These are phyloP conservation scores for Pleomassaria siparia DNA, from an alignment of 2,329 filamentous ascomycete species.

Conservation along the genomic window DNA sequence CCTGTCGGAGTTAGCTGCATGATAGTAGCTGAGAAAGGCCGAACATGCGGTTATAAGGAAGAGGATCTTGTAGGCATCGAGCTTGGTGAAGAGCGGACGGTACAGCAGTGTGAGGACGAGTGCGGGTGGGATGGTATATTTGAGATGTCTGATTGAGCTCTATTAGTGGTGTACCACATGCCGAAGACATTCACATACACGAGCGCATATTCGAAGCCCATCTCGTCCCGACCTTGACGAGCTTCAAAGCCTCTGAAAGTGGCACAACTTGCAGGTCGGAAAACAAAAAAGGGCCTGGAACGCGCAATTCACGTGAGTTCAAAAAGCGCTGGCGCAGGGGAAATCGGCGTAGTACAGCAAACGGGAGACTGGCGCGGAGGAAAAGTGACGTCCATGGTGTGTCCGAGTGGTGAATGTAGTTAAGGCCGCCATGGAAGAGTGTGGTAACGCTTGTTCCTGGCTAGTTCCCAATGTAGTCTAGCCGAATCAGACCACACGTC, in stretches of 20 bases:
- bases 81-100: slow-evolving; percentile 61
- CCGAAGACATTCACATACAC: slow-evolving; percentile 52
- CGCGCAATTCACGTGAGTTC: slow-evolving; percentile 18
- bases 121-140: slow-evolving; percentile 68
- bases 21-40: slow-evolving; percentile 2
- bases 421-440: background rate
- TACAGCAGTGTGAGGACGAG: slow-evolving; percentile 60
- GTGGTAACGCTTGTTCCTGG: background rate
- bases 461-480: background rate
- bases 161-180: background rate
- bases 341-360: slow-evolving; percentile 19
- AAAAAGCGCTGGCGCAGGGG: slow-evolving; percentile 19
- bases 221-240: slow-evolving; percentile 30
- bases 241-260: slow-evolving; percentile 5
- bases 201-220: slow-evolving; percentile 64
- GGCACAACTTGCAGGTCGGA: background rate
- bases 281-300: background rate
- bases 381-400: slow-evolving; percentile 8
- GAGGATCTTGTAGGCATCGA: slow-evolving; percentile 64
- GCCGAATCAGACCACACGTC: background rate
- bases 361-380: slow-evolving; percentile 14
- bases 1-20: slow-evolving; percentile 39
- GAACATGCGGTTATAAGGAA: slow-evolving; percentile 57
- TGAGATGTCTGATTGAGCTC: slow-evolving; percentile 56
- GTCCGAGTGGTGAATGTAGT: background rate